Evolutionary conservation across 345 rosid species (phyloP).

Genomic region (Syzygium grande): DNA sequence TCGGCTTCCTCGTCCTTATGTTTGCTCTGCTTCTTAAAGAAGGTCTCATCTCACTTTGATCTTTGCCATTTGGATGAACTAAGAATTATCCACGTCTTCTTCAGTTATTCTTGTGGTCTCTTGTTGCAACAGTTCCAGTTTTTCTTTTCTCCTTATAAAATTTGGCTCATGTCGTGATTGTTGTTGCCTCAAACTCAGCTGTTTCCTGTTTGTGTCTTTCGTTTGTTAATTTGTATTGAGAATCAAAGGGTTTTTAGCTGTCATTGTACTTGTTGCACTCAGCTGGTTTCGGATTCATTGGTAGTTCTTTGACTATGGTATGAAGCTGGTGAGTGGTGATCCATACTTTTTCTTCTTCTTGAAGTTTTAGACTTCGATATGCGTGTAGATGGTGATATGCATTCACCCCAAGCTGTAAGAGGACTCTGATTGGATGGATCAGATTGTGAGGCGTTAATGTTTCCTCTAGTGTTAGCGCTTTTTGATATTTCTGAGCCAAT

Average conservation of each 20-base stretch:
- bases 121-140: not conserved
- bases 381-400: not conserved
- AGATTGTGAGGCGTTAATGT: not conserved
- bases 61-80: not conserved
- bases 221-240: not conserved
- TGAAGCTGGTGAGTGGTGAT: not conserved
- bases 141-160: not conserved
- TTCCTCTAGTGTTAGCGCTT: not conserved
- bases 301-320: not conserved
- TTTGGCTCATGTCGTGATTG: not conserved
- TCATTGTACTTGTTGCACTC: not conserved
- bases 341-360: not conserved
- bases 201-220: not conserved
- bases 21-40: constrained; percentile 66
- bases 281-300: not conserved
- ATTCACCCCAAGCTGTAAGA: not conserved
- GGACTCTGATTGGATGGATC: not conserved
- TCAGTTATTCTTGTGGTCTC: not conserved
- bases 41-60: constrained; percentile 56
- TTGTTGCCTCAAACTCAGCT: not conserved
- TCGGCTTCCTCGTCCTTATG: constrained; percentile 62
- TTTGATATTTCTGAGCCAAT: not conserved
- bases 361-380: not conserved
- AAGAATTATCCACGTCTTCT: not conserved
- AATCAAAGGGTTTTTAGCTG: not conserved